Conservation (phyloP, 768 basidiomycete genomes). For the Xerocomellus chrysenteron region DNA sequence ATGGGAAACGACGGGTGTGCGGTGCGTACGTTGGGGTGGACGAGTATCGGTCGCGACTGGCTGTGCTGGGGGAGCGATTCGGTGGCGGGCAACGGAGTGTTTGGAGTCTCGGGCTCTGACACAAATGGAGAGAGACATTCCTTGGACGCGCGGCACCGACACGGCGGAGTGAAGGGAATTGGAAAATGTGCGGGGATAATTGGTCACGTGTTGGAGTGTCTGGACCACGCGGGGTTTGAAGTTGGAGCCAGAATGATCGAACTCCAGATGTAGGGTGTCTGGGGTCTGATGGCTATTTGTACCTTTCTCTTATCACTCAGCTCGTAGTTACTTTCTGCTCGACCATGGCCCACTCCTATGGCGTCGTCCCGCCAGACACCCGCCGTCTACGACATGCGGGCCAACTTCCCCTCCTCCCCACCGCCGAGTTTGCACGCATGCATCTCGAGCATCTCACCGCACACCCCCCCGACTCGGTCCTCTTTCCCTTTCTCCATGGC, state of each 20-base stretch:
- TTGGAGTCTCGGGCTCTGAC: constrained; percentile 57
- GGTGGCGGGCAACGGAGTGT: constrained; percentile 46
- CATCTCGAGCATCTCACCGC: constrained; percentile 62
- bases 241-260: constrained; percentile 5
- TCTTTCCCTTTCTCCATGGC: constrained; percentile 90
- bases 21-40: constrained; percentile 93
- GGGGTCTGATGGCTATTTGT: constrained; percentile 24
- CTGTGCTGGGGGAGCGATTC: constrained; percentile 59
- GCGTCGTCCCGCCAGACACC: constrained; percentile 21
- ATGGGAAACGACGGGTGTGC: constrained; percentile 87
- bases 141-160: constrained; percentile 19
- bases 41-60: constrained; percentile 81
- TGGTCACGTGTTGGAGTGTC: constrained; percentile 17
- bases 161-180: constrained; percentile 16
- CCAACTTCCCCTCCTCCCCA: constrained; percentile 36
- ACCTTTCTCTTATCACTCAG: constrained; percentile 21
- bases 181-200: constrained; percentile 22
- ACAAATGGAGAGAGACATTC: neutral
- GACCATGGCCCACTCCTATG: constrained; percentile 18
- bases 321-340: neutral
- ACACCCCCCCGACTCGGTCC: constrained; percentile 75
- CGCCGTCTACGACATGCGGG: neutral
- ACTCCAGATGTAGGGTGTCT: constrained; percentile 19
- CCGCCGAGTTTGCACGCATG: constrained; percentile 54
- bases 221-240: constrained; percentile 18